Evolutionary conservation across 2,329 filamentous ascomycete species (phyloP), one percentile per base, ranked within the genome.

Genomic region (Harringtonia aguacate): DNA sequence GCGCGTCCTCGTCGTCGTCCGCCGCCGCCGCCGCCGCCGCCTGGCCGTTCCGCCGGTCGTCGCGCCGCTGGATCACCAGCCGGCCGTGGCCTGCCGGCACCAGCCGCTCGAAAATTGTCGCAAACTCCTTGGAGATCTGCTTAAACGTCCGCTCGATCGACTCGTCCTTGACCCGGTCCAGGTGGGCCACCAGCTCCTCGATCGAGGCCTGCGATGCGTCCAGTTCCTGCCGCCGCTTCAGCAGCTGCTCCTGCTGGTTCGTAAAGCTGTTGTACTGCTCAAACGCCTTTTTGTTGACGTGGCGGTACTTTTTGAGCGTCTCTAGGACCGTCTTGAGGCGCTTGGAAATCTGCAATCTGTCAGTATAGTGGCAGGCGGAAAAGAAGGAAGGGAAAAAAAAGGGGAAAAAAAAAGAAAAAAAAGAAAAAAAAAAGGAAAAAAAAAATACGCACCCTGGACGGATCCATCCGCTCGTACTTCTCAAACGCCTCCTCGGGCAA

Each of bases 221-320:
- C 12, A 98, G 78, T 60, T 97, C 92, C 54, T 82, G 77, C 40
- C 90, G 79, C 53, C 92, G 84, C 57, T 85, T 84, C 40, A 85
- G 84, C 17, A 98, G 72, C 20, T 84, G 83, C 49, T 95, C 89
- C 46, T 94, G 84, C 63, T 95, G 87, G 41, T 81, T 84, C 8
- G 90, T 95, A 61, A 97, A 98, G 66, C 82, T 94, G 67, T 90
- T 94, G 69, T 97, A 98, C 62, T 98, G 92, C 64, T 98, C 94
- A 59, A 97, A 95, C 0, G 92, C 92, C 67, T 98, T 97, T 68
- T 97, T 98, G 75, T 98, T 98, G 66, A 98, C 89, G 56, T 95
- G 87, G 44, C 88, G 87, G 67, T 92, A 97, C 61, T 95, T 95
- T 67, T 97, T 97, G 44, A 97, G 72, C 0, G 85, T 81, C 54